Conservation (phyloP, 1,284 basidiomycete species). For the Anthracocystis panici-leucophaei region DNA sequence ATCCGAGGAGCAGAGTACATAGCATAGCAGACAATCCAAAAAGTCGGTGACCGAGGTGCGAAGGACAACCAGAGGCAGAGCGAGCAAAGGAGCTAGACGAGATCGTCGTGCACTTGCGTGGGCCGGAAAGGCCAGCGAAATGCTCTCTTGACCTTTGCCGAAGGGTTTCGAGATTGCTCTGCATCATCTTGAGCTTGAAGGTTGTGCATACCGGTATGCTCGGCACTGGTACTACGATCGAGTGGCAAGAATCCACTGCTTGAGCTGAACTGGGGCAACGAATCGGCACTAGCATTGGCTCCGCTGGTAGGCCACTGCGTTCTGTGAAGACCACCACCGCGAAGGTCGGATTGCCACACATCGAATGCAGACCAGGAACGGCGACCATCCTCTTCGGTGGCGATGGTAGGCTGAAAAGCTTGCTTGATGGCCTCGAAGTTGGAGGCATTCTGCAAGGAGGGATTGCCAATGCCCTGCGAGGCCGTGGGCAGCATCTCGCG, state of each 20-base stretch:
- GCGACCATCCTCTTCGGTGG: constrained; percentile 56
- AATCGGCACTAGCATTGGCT: constrained; percentile 44
- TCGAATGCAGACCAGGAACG: constrained; percentile 62
- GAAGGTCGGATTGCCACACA: constrained; percentile 53
- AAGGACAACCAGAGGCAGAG: neutral
- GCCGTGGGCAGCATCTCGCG: constrained; percentile 19
- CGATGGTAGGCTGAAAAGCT: constrained; percentile 54
- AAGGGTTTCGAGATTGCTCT: constrained; percentile 36
- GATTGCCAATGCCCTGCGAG: constrained; percentile 27
- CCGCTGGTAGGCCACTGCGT: constrained; percentile 32
- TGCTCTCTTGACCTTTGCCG: constrained; percentile 47
- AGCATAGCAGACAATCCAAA: constrained; percentile 3
- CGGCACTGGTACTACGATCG: constrained; percentile 42
- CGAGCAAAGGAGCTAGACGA: constrained; percentile 15
- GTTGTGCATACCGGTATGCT: constrained; percentile 15
- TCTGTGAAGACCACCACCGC: constrained; percentile 22
- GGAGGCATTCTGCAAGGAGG: constrained; percentile 43
- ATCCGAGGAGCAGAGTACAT: constrained; percentile 10
- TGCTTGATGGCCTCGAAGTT: constrained; percentile 59
- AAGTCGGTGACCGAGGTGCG: neutral
- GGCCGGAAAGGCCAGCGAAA: constrained; percentile 55
- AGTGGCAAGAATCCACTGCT: constrained; percentile 39
- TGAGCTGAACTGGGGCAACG: constrained; percentile 38
- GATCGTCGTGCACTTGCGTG: constrained; percentile 42
- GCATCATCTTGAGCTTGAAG: constrained; percentile 11